Evolutionary conservation across 176 grass and related monocot genomes (phyloP), one percentile per base, ranked within the genome.

Genomic region (Secale cereale): DNA sequence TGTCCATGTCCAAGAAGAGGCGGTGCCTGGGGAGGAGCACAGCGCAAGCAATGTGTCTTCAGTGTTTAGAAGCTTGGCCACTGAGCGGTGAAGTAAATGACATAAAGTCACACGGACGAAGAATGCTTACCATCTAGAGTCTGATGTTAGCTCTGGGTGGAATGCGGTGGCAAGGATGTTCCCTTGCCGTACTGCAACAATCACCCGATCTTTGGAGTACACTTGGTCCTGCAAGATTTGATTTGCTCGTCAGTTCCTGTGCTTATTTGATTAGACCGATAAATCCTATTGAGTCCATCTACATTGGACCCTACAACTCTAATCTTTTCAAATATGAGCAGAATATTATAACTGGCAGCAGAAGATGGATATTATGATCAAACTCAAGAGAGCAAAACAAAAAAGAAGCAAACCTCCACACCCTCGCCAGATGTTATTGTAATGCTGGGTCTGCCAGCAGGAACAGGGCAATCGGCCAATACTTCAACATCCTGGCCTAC

Each of bases 111-210:
- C 40, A 31, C 27, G 13, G 3, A 54, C 29, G 25, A 4, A 81
- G 43, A 71, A 22, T 0, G 10, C 68, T 92, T 76, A 98, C 96
- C 96, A 98, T 92, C 96, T 91, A 27, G 87, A 92, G 29, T 98
- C 96, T 45, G 93, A 95, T 70, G 96, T 98, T 70, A 98, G 84
- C 70, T 98, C 96, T 78, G 96, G 93, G 62, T 98, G 96, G 76
- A 98, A 98, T 50, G 93, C 93, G n/a, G 97, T 99, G 28, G 86
- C 97, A 0, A 99, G 94, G 66, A 99, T 89, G 80, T 94, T 92
- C 74, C 91, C 79, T 86, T 99, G 97, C 61, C 91, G 84, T 59
- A 99, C 92, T 57, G 97, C 97, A 70, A 96, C 97, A 77, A 96
- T 92, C 37, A 99, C 94, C 1, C 84, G 74, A 25, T 99, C 94